Conservation (phyloP, 192 early-diverging fungal genomes). For the Nowakowskiella sp. region DNA sequence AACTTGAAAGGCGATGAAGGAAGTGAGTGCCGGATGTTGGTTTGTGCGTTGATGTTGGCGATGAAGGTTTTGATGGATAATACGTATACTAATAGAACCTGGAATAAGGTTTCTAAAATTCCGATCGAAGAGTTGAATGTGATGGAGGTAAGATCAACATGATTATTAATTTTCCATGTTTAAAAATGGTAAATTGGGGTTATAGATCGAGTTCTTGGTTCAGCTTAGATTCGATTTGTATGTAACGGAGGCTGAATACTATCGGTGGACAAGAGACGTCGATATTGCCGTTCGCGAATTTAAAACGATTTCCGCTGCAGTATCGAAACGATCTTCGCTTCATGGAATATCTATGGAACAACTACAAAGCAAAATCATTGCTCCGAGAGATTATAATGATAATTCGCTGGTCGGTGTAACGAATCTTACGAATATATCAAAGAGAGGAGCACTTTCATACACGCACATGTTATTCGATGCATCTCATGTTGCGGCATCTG, state of each 20-base stretch:
- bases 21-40: constrained; percentile 74
- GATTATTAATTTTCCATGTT: not conserved
- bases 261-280: too few relatives aligned
- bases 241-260: constrained; percentile 61
- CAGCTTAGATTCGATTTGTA: constrained; percentile 69
- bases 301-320: too few relatives aligned
- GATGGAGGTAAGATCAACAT: constrained; percentile 45
- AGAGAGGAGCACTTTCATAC: too few relatives aligned
- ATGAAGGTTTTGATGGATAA: constrained; percentile 86
- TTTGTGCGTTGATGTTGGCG: constrained; percentile 75
- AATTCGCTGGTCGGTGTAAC: too few relatives aligned
- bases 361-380: too few relatives aligned
- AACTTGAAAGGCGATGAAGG: constrained; percentile 54
- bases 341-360: too few relatives aligned
- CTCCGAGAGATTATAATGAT: too few relatives aligned
- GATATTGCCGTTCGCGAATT: too few relatives aligned
- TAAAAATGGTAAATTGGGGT: not conserved
- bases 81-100: constrained; percentile 84
- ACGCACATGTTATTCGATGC: too few relatives aligned
- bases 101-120: constrained; percentile 78
- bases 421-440: too few relatives aligned
- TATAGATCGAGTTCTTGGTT: constrained; percentile 68
- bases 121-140: constrained; percentile 71
- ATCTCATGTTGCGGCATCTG: too few relatives aligned
- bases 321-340: too few relatives aligned